Evolutionary conservation across 371 early-diverging fungal species (phyloP).

Genomic region (Mucor sp.): DNA sequence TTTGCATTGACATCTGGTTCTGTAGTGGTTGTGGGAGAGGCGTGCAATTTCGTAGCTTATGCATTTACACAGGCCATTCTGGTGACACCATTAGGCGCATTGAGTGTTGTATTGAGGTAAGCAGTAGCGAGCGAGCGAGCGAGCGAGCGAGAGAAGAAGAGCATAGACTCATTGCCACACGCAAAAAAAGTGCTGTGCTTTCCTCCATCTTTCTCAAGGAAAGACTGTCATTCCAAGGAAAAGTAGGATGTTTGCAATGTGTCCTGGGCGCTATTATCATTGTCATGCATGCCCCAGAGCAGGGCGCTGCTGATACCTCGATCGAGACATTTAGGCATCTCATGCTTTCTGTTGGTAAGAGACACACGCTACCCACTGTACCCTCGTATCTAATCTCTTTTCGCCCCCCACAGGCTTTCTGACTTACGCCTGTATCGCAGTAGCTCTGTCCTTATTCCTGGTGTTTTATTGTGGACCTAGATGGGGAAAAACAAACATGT

Average conservation of each 20-base stretch:
- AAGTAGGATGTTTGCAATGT: conserved; percentile 90
- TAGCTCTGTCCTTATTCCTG: conserved; percentile 58
- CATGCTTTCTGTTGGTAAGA: conserved; percentile 72
- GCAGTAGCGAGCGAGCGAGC: not conserved
- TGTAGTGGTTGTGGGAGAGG: conserved; percentile 81
- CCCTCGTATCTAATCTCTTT: not conserved
- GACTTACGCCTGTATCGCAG: conserved; percentile 70
- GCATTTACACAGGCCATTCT: conserved; percentile 94
- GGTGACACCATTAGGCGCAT: conserved; percentile 93
- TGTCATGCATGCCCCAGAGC: conserved; percentile 90
- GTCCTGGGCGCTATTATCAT: conserved; percentile 90
- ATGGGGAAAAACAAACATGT: conserved; percentile 83
- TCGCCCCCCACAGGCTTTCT: conserved; percentile 75
- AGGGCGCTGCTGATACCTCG: conserved; percentile 72
- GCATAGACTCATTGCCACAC: not conserved
- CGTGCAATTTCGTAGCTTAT: conserved; percentile 94
- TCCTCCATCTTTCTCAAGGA: conserved; percentile 91
- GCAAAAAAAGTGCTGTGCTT: conserved; percentile 72
- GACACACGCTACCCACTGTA: not conserved
- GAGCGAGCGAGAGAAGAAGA: not conserved
- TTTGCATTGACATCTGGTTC: not conserved
- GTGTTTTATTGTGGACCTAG: conserved; percentile 81
- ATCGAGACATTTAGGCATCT: conserved; percentile 80
- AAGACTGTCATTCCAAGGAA: conserved; percentile 78
- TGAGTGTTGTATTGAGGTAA: conserved; percentile 67